phyloP scores from a whole-genome alignment of 2,329 filamentous ascomycete genomes.

The Diatrype stigma region DNA sequence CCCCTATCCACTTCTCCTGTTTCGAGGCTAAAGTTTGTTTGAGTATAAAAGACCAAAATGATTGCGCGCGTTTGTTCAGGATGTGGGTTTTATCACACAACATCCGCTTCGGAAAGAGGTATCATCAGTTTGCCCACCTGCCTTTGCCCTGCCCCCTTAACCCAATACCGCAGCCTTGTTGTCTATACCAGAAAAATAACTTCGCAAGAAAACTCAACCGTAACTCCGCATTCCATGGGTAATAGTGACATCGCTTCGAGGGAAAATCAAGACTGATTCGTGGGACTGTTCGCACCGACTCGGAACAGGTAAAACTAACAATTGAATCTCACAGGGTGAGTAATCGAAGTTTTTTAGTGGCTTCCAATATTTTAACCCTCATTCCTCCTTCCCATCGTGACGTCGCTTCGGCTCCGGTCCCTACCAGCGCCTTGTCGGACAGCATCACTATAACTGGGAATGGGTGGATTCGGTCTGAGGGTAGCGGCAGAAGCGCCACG shows the following conservation, averaged over 20 bases:
- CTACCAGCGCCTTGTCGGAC: constrained; percentile 51
- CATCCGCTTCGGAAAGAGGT: not conserved
- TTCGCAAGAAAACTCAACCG: not conserved
- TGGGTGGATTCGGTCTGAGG: constrained; percentile 53
- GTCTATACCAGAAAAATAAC: not conserved
- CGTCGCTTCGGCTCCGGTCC: constrained; percentile 40
- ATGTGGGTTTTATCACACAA: no score
- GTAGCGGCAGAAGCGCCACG: constrained; percentile 47
- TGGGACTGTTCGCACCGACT: not conserved
- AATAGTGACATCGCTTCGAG: not conserved
- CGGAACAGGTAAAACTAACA: not conserved
- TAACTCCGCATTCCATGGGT: constrained; percentile 1
- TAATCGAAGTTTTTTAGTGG: not conserved
- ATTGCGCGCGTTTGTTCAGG: no score
- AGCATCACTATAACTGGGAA: constrained; percentile 79
- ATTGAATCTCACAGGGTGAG: not conserved
- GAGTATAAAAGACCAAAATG: no score
- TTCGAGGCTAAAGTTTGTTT: no score
- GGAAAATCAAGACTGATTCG: not conserved
- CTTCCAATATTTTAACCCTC: constrained; percentile 5
- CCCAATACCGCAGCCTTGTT: not conserved
- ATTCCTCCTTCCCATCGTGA: constrained; percentile 21
- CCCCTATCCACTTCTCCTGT: no score
- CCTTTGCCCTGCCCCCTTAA: not conserved
- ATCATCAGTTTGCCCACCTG: not conserved